Evolutionary conservation across 2,329 filamentous ascomycete genomes (phyloP).

Genomic region (Acephala macrosclerotiorum): DNA sequence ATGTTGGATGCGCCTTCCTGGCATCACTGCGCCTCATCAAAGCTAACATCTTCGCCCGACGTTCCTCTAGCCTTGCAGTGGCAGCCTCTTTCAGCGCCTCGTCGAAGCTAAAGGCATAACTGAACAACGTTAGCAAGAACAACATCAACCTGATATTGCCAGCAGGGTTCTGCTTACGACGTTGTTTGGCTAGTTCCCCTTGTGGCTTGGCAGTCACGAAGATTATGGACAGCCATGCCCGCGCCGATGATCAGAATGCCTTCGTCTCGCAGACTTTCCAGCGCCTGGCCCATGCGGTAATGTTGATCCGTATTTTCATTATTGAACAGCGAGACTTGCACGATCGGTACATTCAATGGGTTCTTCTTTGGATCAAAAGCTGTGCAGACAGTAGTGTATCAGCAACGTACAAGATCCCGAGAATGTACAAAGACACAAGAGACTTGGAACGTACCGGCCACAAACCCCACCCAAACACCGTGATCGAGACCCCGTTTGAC

Average conservation of each 20-base stretch:
- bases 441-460: slow-evolving; percentile 28
- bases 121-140: slow-evolving; percentile 13
- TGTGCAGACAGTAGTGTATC: slow-evolving; percentile 15
- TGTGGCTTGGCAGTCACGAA: slow-evolving; percentile 59
- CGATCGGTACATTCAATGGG: slow-evolving; percentile 70
- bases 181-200: slow-evolving; percentile 58
- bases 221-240: slow-evolving; percentile 79
- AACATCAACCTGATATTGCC: slow-evolving; percentile 13
- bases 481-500: slow-evolving; percentile 75
- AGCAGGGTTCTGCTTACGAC: slow-evolving; percentile 58
- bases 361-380: slow-evolving; percentile 49
- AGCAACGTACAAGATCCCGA: slow-evolving; percentile 14
- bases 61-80: slow-evolving; percentile 26
- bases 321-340: slow-evolving; percentile 74
- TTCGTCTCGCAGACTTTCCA: slow-evolving; percentile 69
- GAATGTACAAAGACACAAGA: neutral
- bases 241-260: slow-evolving; percentile 73
- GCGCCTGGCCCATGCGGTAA: slow-evolving; percentile 70
- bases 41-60: slow-evolving; percentile 48
- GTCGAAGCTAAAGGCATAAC: slow-evolving; percentile 58
- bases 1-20: slow-evolving; percentile 65
- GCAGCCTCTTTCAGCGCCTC: slow-evolving; percentile 62
- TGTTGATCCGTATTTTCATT: slow-evolving; percentile 70
- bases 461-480: slow-evolving; percentile 74
- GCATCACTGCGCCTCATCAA: slow-evolving; percentile 59